Percentiles rank a stretch among this genome's conserved stretches.
phyloP scores from a whole-genome alignment of 371 early-diverging fungal species.

The Mortierella sp. region DNA sequence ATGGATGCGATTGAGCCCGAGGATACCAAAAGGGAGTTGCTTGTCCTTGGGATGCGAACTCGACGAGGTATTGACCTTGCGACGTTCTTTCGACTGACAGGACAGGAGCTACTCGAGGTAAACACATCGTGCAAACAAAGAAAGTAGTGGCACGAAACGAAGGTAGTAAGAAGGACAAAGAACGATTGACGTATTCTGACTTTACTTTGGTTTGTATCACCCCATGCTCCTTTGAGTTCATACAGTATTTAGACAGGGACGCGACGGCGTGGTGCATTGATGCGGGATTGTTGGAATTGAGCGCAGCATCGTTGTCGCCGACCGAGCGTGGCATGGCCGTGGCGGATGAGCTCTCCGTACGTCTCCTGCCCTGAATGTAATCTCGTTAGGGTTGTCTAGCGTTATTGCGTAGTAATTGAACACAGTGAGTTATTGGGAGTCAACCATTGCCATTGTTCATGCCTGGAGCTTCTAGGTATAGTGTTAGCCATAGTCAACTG shows the following conservation, averaged over 20 bases:
- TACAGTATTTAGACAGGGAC: slow-evolving; percentile 41
- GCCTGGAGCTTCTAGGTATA: neutral
- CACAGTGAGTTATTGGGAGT: neutral
- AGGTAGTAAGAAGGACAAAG: too few relatives aligned
- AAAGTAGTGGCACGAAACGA: too few relatives aligned
- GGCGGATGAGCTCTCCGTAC: slow-evolving; percentile 54
- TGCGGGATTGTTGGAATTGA: slow-evolving; percentile 33
- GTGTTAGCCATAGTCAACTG: neutral
- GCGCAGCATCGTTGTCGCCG: slow-evolving; percentile 38
- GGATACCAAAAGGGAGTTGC: slow-evolving; percentile 65
- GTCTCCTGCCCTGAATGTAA: slow-evolving; percentile 33
- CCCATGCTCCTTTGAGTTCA: neutral
- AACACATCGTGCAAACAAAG: too few relatives aligned
- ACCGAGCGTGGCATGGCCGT: slow-evolving; percentile 60
- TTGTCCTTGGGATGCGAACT: slow-evolving; percentile 81
- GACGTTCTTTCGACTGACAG: slow-evolving; percentile 43
- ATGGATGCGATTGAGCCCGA: slow-evolving; percentile 28
- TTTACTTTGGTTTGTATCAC: neutral
- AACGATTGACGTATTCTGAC: neutral
- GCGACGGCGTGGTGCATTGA: slow-evolving; percentile 19
- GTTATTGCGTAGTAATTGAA: neutral
- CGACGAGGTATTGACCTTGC: slow-evolving; percentile 66
- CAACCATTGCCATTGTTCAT: neutral
- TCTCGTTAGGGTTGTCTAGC: neutral
- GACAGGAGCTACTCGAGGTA: slow-evolving; percentile 32